Evolutionary conservation across 257 asterid species (phyloP).

Genomic region (Galeopsis tetrahit): DNA sequence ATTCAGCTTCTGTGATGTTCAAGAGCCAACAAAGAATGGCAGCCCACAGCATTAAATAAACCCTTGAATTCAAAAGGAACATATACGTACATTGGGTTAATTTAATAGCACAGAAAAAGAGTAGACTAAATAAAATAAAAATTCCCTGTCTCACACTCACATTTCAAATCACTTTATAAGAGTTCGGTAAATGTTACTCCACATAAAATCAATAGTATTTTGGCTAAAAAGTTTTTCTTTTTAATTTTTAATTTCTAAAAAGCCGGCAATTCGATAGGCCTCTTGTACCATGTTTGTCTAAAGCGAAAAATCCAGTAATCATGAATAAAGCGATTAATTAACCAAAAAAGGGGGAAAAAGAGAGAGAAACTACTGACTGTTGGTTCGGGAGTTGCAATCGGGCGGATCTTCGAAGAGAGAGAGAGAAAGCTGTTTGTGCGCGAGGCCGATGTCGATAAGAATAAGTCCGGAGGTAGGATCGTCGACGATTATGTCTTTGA

Average conservation of each 20-base stretch:
- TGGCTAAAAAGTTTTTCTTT: background rate
- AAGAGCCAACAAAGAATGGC: constrained; percentile 29
- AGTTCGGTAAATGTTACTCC: background rate
- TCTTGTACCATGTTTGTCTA: constrained; percentile 19
- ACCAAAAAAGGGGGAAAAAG: background rate
- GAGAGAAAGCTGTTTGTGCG: constrained; percentile 84
- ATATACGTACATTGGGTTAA: background rate
- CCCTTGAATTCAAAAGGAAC: constrained; percentile 38
- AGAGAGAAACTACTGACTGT: constrained; percentile 38
- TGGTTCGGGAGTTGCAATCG: constrained; percentile 46
- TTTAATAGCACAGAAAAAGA: constrained; percentile 4
- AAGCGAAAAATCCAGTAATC: constrained; percentile 16
- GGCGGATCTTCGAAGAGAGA: constrained; percentile 96
- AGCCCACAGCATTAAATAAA: constrained; percentile 30
- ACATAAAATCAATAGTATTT: too few species aligned
- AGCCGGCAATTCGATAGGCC: constrained; percentile 27
- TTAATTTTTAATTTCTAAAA: background rate
- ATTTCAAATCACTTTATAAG: constrained; percentile 1
- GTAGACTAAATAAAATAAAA: background rate
- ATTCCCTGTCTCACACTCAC: background rate
- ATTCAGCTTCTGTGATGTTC: constrained; percentile 19
- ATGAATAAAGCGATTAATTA: background rate
- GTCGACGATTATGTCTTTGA: constrained; percentile 73
- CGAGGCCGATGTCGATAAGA: constrained; percentile 80
- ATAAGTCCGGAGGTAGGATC: constrained; percentile 84